phyloP scores from a whole-genome alignment of 257 asterid species.

The Ballota nigra region DNA sequence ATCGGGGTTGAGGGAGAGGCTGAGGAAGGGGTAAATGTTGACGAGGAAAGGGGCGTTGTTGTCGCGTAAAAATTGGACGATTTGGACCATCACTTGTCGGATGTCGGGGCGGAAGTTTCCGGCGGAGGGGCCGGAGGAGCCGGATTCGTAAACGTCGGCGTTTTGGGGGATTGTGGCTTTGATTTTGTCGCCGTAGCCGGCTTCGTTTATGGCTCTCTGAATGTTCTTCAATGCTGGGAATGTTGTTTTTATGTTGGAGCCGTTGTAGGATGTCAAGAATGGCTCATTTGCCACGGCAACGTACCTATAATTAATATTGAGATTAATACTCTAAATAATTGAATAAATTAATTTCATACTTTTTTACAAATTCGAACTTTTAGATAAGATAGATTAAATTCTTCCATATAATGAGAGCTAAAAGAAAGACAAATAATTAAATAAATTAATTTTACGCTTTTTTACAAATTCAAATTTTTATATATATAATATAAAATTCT shows the following conservation, averaged over 20 bases:
- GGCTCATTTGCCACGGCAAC: constrained; percentile 94
- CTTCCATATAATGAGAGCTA: too few species aligned
- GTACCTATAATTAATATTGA: constrained; percentile 30
- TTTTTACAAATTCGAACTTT: too few species aligned
- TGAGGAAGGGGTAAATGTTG: constrained; percentile 68
- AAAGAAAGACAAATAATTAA: too few species aligned
- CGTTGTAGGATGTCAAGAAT: constrained; percentile 62
- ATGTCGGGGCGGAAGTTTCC: constrained; percentile 56
- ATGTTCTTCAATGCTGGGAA: constrained; percentile 72
- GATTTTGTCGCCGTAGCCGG: constrained; percentile 61
- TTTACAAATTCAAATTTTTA: too few species aligned
- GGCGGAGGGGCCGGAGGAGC: constrained; percentile 46
- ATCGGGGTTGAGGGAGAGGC: constrained; percentile 32
- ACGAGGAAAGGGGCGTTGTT: constrained; percentile 57
- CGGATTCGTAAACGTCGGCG: constrained; percentile 71
- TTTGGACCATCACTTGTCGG: constrained; percentile 37
- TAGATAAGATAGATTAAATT: too few species aligned
- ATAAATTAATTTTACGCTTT: too few species aligned
- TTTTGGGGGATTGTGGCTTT: constrained; percentile 87
- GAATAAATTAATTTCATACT: too few species aligned
- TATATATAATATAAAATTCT: too few species aligned
- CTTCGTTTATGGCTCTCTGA: constrained; percentile 64
- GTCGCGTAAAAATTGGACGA: constrained; percentile 35
- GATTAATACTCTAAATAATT: too few species aligned
- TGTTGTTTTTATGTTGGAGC: constrained; percentile 33